A percentile compares a stretch with the other conserved stretches of the same genome.
Evolutionary conservation across 23 red algal genomes (phyloP).

Genomic region (Gracilaria vermiculophylla): DNA sequence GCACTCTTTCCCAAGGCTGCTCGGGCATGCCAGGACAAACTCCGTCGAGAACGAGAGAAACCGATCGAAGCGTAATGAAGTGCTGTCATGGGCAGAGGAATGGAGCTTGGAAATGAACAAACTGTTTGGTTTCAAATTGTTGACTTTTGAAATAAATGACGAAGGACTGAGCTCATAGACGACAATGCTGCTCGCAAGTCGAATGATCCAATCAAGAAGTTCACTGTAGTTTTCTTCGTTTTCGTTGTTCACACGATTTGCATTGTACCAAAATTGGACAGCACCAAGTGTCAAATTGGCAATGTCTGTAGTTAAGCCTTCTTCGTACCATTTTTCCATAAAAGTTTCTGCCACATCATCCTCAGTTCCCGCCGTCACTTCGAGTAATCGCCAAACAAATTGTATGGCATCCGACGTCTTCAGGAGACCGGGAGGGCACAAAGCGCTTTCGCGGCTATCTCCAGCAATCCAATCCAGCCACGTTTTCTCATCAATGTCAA

Average conservation of each 20-base stretch:
- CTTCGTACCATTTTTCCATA: not conserved
- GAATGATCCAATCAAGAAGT: not conserved
- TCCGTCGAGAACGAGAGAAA: not conserved
- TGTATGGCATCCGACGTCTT: not conserved
- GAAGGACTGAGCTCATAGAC: slow-evolving; percentile 3
- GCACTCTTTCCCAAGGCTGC: not conserved
- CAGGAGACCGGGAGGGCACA: not conserved
- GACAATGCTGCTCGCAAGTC: not conserved
- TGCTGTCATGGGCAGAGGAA: not conserved
- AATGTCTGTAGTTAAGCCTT: not conserved
- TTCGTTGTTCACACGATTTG: not conserved
- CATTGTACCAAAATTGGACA: not conserved
- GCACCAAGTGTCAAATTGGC: not conserved
- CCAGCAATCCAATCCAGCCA: not conserved
- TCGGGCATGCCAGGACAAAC: not conserved
- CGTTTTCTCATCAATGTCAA: not conserved
- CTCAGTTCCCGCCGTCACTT: not conserved
- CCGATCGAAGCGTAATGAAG: not conserved
- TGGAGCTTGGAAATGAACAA: not conserved
- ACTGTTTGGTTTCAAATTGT: not conserved
- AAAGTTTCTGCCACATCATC: not conserved
- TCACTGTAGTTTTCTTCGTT: slow-evolving; percentile 21
- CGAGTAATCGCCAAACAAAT: not conserved
- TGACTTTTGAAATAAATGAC: slow-evolving; percentile 8
- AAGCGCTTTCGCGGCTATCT: not conserved